Conservation (phyloP, 768 basidiomycete genomes). For the Arthromyces matolae region DNA sequence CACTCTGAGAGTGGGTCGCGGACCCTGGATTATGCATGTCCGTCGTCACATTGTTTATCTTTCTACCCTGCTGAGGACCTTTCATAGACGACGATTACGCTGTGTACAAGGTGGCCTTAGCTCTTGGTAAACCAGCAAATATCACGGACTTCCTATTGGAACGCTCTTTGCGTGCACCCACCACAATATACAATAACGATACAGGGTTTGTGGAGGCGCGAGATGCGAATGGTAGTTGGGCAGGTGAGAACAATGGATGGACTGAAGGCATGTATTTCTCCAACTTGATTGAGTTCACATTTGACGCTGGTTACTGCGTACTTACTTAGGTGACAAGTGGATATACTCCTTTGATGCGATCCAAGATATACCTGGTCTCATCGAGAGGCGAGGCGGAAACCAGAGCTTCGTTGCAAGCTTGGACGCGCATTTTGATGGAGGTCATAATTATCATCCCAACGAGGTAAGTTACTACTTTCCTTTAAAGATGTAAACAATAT, state of each 20-base stretch:
- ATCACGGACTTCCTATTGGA: constrained; percentile 45
- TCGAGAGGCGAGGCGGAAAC: constrained; percentile 63
- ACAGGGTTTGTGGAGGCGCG: constrained; percentile 85
- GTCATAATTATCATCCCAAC: constrained; percentile 80
- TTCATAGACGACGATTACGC: constrained; percentile 73
- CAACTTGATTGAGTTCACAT: no score
- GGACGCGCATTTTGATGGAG: constrained; percentile 54
- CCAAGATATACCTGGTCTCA: constrained; percentile 62
- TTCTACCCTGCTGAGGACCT: background rate
- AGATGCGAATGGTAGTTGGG: constrained; percentile 65
- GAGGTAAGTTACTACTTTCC: constrained; percentile 46
- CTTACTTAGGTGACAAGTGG: constrained; percentile 41
- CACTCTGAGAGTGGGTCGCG: constrained; percentile 79
- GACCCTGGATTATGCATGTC: constrained; percentile 78
- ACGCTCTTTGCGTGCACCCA: constrained; percentile 55
- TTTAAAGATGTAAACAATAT: background rate
- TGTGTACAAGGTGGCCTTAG: constrained; percentile 55
- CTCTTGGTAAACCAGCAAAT: constrained; percentile 48
- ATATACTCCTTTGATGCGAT: constrained; percentile 78
- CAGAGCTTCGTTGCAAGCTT: constrained; percentile 60
- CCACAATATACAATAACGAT: constrained; percentile 60
- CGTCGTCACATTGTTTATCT: constrained; percentile 19
- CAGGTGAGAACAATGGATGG: constrained; percentile 70
- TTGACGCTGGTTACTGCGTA: no score
- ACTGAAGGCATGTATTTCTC: constrained; percentile 60